phyloP scores from a whole-genome alignment of 805 yeast genomes.

The Cyberlindnera veronae region DNA sequence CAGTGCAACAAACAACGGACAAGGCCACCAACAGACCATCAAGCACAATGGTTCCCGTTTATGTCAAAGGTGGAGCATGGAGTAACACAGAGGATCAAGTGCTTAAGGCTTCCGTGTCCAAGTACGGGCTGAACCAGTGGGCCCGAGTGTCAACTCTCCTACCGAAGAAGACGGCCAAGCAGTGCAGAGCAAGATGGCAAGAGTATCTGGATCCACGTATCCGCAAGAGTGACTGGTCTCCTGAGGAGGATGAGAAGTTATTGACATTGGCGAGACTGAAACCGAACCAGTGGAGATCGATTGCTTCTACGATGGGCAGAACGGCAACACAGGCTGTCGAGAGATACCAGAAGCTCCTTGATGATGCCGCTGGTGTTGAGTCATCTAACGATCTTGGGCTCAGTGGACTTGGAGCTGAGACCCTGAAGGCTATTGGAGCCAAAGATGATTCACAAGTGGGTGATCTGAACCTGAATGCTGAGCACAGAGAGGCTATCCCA shows the following conservation, averaged over 20 bases:
- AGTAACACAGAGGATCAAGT: constrained; percentile 82
- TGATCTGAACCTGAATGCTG: constrained; percentile 67
- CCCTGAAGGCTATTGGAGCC: constrained; percentile 37
- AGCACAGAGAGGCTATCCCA: constrained; percentile 76
- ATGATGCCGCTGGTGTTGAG: constrained; percentile 32
- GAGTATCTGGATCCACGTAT: constrained; percentile 82
- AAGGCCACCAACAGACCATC: too few relatives aligned
- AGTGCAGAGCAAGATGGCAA: constrained; percentile 89
- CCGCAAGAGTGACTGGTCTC: constrained; percentile 61
- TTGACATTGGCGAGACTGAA: constrained; percentile 61
- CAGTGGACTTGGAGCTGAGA: constrained; percentile 51
- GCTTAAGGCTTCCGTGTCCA: constrained; percentile 83
- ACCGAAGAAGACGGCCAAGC: constrained; percentile 83
- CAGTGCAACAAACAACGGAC: neutral
- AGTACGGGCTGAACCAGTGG: constrained; percentile 95
- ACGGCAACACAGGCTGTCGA: constrained; percentile 87
- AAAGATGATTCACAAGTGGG: constrained; percentile 39
- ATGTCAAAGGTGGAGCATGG: constrained; percentile 90
- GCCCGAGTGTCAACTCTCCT: constrained; percentile 83
- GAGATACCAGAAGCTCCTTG: constrained; percentile 70
- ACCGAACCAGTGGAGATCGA: constrained; percentile 94
- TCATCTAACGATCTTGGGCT: constrained; percentile 35
- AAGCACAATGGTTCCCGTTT: constrained; percentile 63
- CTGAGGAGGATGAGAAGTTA: constrained; percentile 72
- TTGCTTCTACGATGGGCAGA: constrained; percentile 76